Base-by-base conservation (phyloP, 805 yeast genomes). In the Saccharomycopsis guyanensis region DNA sequence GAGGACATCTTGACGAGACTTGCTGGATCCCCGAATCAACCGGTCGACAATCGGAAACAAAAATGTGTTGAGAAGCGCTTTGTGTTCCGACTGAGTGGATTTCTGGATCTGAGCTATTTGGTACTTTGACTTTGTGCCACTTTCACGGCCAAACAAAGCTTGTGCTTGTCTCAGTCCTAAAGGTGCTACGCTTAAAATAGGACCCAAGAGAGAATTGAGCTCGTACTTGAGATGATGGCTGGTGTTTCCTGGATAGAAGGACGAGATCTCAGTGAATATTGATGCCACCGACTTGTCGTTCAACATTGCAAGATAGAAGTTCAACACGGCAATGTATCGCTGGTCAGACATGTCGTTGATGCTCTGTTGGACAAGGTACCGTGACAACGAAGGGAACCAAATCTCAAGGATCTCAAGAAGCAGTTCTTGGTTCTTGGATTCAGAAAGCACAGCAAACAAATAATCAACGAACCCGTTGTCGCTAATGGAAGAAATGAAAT, bases 171-270 rank as follows among this genome's bases (percentile, higher is more conserved):
- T 66, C n/a, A 70, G 62, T 2, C 72, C 70, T 40, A 88, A 64
- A 0, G 96, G 95, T 0, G 95, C 85, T 19, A 87, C 63, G 47
- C 80, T 69, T 45, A 86, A 72, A 25, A 87, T 68, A 5, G 95
- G 83, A 2, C 97, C 97, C 45, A 91, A 64, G 15, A 86, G 62
- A 0, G 95, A 76, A 8, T 72, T 64, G 12, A 61, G 15, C 19
- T 22, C n/a, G 5, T n/a, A 18, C n/a, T 16, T 24, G 18, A 25
- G 24, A 43, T 20, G 18, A 22, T 32, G 45, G 40, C 4, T 34
- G 20, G 6, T 53, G 42, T 68, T 63, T 5, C 70, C 69, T 6
- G 75, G 69, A 56, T 64, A 63, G 58, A 82, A 81, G 1, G 71
- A 71, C 40, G 77, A 75, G 35, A 80, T 65, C 53, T 75, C 66